Evolutionary conservation across 225 moss, liverwort and hornwort genomes (phyloP).

Genomic region (Rhytidiadelphus loreus): DNA sequence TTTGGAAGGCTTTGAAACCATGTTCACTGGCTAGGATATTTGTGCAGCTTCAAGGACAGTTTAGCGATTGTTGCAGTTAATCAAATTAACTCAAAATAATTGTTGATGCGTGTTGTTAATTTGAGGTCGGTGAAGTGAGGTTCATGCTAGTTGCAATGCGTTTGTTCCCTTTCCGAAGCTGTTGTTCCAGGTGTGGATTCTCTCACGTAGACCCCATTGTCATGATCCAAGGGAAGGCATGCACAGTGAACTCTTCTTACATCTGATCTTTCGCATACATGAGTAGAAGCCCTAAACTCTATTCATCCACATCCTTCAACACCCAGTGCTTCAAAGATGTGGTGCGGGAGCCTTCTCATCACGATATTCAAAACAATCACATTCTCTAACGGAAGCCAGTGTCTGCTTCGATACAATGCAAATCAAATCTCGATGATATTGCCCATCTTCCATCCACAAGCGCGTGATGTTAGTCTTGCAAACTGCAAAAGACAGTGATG

Average conservation of each 20-base stretch:
- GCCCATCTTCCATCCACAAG: not conserved
- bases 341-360: too few species aligned
- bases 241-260: not conserved
- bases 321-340: not conserved
- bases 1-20: too few species aligned
- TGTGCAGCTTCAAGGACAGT: not conserved
- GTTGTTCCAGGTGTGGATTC: too few species aligned
- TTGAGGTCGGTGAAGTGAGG: not conserved
- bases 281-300: not conserved
- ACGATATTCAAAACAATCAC: not conserved
- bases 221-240: not conserved
- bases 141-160: too few species aligned
- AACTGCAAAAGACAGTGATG: not conserved
- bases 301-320: not conserved
- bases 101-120: not conserved
- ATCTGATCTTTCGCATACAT: not conserved
- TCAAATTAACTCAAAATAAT: fast-evolving
- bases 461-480: not conserved
- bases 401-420: not conserved
- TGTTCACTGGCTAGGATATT: too few species aligned
- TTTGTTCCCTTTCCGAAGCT: not conserved
- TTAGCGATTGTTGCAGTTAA: not conserved
- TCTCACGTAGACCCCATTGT: not conserved
- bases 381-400: too few species aligned
- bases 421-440: not conserved